These are phyloP conservation scores for Begonia masoniana DNA, from an alignment of 306 rosid genomes.

Conservation along the genomic window DNA sequence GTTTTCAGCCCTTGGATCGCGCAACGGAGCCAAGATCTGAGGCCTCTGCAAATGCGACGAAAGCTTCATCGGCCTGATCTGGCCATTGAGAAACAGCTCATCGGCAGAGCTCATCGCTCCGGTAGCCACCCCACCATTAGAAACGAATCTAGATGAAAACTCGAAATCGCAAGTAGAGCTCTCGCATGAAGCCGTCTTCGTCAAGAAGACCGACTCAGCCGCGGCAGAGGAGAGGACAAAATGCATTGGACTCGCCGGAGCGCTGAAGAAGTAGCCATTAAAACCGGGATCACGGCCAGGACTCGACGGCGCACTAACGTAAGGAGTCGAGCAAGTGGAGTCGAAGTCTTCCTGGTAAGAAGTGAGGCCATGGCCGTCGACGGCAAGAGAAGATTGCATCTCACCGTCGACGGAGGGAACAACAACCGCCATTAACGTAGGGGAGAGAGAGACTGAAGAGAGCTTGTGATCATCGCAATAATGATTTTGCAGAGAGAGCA, in stretches of 20 bases:
- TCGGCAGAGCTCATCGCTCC: constrained; percentile 68
- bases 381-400: background rate
- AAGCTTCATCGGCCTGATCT: constrained; percentile 74
- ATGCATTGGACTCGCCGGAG: constrained; percentile 74
- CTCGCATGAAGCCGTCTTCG: constrained; percentile 1
- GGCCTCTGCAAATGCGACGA: constrained; percentile 51
- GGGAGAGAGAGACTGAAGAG: background rate
- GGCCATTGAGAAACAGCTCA: constrained; percentile 54
- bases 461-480: background rate
- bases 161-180: constrained; percentile 42
- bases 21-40: constrained; percentile 37
- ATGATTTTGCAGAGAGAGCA: background rate
- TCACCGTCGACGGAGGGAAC: background rate
- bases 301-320: constrained; percentile 73
- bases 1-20: constrained; percentile 35
- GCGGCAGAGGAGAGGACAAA: constrained; percentile 26
- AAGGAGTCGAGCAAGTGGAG: constrained; percentile 59
- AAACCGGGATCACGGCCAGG: constrained; percentile 33
- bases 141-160: constrained; percentile 43
- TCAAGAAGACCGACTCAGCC: constrained; percentile 1
- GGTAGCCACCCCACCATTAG: constrained; percentile 11
- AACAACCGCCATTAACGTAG: background rate
- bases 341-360: constrained; percentile 30
- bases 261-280: constrained; percentile 50
- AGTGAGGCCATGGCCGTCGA: background rate